phyloP scores from a whole-genome alignment of 768 basidiomycete species.

The Trametes cingulata region DNA sequence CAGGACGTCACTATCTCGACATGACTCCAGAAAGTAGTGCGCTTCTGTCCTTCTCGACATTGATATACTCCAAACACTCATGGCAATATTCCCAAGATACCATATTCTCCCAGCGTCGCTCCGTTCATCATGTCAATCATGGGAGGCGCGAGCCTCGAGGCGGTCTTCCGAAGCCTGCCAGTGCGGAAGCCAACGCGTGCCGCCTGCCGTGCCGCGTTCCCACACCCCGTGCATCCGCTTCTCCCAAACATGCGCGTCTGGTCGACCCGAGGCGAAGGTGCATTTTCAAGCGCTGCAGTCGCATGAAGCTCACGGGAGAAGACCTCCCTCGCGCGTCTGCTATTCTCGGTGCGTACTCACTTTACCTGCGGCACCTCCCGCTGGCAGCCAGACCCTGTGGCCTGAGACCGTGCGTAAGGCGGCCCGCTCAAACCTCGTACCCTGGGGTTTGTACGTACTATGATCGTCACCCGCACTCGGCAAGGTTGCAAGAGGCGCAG shows the following conservation, averaged over 20 bases:
- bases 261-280: neutral
- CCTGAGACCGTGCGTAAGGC: neutral
- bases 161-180: neutral
- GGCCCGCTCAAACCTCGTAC: neutral
- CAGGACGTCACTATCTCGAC: neutral
- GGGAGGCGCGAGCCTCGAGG: constrained; percentile 13
- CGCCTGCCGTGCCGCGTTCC: neutral
- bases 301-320: constrained; percentile 18
- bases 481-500: too few relatives aligned
- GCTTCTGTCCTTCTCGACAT: constrained; percentile 12
- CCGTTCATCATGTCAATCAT: constrained; percentile 20
- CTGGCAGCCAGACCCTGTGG: neutral
- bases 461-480: too few relatives aligned
- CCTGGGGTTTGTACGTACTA: neutral
- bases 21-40: constrained; percentile 6
- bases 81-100: constrained; percentile 7
- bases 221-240: neutral
- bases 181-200: neutral
- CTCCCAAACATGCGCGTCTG: neutral
- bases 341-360: constrained; percentile 9
- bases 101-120: constrained; percentile 6
- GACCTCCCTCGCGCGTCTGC: neutral
- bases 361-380: neutral
- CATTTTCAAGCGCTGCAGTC: neutral
- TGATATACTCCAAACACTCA: constrained; percentile 4